These are phyloP conservation scores for Taphrina wiesneri DNA, from an alignment of 1,139 yeast genomes.

Conservation along the genomic window DNA sequence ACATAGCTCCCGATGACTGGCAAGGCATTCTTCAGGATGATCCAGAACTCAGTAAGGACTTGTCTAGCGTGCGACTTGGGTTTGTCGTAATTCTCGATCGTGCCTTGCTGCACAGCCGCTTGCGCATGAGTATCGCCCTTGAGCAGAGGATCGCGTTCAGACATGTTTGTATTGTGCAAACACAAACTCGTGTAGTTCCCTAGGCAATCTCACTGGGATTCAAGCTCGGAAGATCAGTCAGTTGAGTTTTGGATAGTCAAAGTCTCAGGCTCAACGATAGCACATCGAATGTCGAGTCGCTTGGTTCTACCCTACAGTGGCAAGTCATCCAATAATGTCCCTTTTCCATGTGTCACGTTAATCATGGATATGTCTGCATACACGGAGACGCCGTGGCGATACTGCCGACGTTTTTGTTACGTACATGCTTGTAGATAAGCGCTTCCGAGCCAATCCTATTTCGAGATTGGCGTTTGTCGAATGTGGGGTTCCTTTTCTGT, in stretches of 20 bases:
- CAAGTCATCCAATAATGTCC: neutral
- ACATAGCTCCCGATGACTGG: conserved; percentile 41
- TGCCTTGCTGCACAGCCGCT: neutral
- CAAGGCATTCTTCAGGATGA: conserved; percentile 38
- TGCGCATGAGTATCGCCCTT: neutral
- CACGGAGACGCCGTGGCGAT: neutral
- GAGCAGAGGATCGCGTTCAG: conserved; percentile 21
- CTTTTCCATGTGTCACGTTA: neutral
- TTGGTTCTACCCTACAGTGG: no score
- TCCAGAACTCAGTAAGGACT: conserved; percentile 36
- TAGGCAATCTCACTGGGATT: no score
- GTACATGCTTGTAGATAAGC: neutral
- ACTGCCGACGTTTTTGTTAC: neutral
- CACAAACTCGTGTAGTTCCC: neutral
- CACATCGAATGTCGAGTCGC: no score
- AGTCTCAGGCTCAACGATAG: no score
- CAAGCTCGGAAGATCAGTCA: no score
- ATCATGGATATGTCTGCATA: neutral
- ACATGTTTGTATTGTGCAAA: neutral
- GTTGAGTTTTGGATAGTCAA: no score
- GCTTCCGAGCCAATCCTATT: neutral
- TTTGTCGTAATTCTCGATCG: neutral
- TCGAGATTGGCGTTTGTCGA: neutral
- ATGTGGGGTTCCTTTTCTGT: conserved; percentile 4
- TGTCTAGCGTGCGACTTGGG: neutral